Conservation (phyloP, 495 filamentous ascomycete species). For the Cenococcum geophilum region DNA sequence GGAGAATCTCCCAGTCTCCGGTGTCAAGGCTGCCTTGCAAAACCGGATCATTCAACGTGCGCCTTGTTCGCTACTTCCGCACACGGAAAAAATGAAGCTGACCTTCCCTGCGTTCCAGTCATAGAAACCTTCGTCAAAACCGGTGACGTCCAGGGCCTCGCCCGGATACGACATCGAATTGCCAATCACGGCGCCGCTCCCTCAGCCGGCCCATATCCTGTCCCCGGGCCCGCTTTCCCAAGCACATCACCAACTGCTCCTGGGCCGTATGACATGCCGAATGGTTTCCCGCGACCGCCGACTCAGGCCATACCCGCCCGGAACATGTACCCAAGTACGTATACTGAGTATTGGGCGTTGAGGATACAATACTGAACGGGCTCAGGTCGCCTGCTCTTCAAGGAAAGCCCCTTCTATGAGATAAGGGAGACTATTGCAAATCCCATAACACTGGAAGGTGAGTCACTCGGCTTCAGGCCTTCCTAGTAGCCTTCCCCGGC, state of each 20-base stretch:
- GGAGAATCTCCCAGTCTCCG: constrained; percentile 65
- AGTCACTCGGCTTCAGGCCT: not conserved
- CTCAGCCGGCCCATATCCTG: constrained; percentile 3
- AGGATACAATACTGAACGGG: not conserved
- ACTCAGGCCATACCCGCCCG: not conserved
- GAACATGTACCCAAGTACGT: not conserved
- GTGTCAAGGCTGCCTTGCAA: constrained; percentile 76
- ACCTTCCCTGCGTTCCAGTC: constrained; percentile 13
- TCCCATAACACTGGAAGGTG: constrained; percentile 34
- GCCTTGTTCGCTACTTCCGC: constrained; percentile 31
- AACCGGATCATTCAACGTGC: constrained; percentile 67
- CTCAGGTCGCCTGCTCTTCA: constrained; percentile 29
- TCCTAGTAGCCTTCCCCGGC: not conserved
- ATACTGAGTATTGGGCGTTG: not conserved
- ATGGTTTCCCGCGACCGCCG: constrained; percentile 7
- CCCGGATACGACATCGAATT: constrained; percentile 24
- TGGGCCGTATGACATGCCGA: constrained; percentile 8
- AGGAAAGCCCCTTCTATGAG: constrained; percentile 37
- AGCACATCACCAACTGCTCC: constrained; percentile 3
- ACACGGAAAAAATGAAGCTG: constrained; percentile 31
- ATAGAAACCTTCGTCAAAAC: constrained; percentile 9
- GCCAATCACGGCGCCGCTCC: constrained; percentile 25
- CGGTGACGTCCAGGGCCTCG: constrained; percentile 15
- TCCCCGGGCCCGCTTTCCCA: constrained; percentile 3
- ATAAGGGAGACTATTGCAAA: constrained; percentile 31